A percentile compares a stretch with the other conserved stretches of the same genome.
phyloP scores from a whole-genome alignment of 2,329 filamentous ascomycete genomes.

The Sphaceloma murrayae region DNA sequence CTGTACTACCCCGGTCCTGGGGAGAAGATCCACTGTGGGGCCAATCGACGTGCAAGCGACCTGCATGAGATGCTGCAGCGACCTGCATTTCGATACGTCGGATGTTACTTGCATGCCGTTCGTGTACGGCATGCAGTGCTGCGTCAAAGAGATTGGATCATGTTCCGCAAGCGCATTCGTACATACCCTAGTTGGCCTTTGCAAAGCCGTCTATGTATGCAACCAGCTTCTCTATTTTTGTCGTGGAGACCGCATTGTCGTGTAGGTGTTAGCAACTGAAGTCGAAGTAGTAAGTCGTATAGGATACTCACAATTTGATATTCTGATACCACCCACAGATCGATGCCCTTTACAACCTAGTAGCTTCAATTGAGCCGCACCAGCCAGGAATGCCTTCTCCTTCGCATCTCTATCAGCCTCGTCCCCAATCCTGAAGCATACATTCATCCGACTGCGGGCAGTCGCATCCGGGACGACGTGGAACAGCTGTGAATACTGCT shows the following conservation, averaged over 20 bases:
- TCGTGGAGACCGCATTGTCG: conserved; percentile 60
- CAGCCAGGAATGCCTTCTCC: conserved; percentile 72
- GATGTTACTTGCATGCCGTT: too few species aligned
- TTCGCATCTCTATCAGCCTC: conserved; percentile 50
- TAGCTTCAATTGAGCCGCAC: conserved; percentile 58
- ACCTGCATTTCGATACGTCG: too few species aligned
- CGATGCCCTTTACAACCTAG: conserved; percentile 83
- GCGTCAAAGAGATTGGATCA: too few species aligned
- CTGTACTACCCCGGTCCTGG: too few species aligned
- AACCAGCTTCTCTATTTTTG: too few species aligned
- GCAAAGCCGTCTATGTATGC: too few species aligned
- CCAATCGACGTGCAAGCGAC: too few species aligned
- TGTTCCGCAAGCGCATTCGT: too few species aligned
- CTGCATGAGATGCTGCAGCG: too few species aligned
- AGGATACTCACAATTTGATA: conserved; percentile 56
- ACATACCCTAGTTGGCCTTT: too few species aligned
- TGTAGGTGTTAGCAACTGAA: background rate
- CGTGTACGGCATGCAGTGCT: too few species aligned
- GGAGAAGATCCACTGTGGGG: too few species aligned
- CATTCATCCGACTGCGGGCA: conserved; percentile 82
- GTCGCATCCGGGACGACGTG: conserved; percentile 65
- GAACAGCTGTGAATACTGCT: conserved; percentile 65
- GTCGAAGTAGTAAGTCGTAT: background rate
- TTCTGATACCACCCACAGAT: conserved; percentile 74
- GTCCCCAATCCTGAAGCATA: conserved; percentile 72